Evolutionary conservation across 257 asterid genomes (phyloP), one percentile per base, ranked within the genome.

Genomic region (Solanum tarapatanum): DNA sequence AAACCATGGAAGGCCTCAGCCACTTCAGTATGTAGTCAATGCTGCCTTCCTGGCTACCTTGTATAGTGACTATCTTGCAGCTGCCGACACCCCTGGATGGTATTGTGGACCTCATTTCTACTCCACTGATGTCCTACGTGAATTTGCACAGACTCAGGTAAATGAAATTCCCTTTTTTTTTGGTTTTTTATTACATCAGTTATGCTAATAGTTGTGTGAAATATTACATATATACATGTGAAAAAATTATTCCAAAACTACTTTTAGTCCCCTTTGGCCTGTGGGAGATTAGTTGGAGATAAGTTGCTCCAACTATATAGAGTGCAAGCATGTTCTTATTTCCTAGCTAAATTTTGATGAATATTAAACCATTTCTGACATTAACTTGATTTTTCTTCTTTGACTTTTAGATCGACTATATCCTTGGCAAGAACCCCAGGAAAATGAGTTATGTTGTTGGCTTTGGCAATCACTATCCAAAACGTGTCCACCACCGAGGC

Each of bases 51-150:
- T 97, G 41, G 98, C 99, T 35, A 91, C 97, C 58, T 83, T 97
- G 91, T 97, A 92, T 84, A 93, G 98, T 21, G 99, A 97, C 90
- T 97, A 95, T 86, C 96, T 97, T 93, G 93, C 88, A 28, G 98
- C 99, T 75, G 98, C 98, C 3, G 98, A 97, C 85, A 94, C 98
- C 12, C 99, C 99, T 39, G 99, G 99, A 32, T 97, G 99, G 99
- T 92, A 95, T 32, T 97, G 99, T 89, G 99, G 99, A 80, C 99
- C 99, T 85, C 93, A 85, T 84, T 97, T 97, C 95, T 97, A 94
- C 92, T 93, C 98, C 24, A 90, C 90, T 3, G 94, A 95, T 64
- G 93, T 92, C 91, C 94, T 97, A 68, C 96, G 98, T 8, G 87
- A 94, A 91, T 97, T 95, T 70, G 98, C 99, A 5, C 88, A 93